Evolutionary conservation across 2,329 filamentous ascomycete genomes (phyloP).

Genomic region (Trichoderma breve): DNA sequence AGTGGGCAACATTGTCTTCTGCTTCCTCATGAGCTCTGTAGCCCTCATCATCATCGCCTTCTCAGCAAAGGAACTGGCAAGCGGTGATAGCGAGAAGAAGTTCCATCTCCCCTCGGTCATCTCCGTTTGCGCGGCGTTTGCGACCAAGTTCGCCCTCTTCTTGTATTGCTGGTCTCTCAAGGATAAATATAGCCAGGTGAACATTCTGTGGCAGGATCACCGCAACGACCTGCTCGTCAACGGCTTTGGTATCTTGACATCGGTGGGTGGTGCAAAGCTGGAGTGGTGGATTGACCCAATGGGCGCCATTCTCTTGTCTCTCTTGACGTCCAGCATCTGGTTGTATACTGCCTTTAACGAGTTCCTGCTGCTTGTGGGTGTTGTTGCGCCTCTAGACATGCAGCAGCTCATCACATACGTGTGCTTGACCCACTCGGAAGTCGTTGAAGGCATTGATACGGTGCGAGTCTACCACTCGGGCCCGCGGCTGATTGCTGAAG

Average conservation of each 20-base stretch:
- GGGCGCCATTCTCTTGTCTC: slow-evolving; percentile 80
- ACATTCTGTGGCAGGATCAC: slow-evolving; percentile 95
- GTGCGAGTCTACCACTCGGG: slow-evolving; percentile 92
- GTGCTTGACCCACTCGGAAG: slow-evolving; percentile 84
- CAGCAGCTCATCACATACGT: slow-evolving; percentile 91
- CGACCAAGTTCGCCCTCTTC: slow-evolving; percentile 79
- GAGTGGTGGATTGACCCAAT: slow-evolving; percentile 93
- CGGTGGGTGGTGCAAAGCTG: slow-evolving; percentile 84
- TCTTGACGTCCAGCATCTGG: slow-evolving; percentile 79
- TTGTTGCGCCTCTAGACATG: slow-evolving; percentile 78
- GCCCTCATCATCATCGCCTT: slow-evolving; percentile 92
- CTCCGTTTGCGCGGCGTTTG: slow-evolving; percentile 79
- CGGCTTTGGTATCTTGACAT: slow-evolving; percentile 86
- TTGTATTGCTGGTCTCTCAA: slow-evolving; percentile 89
- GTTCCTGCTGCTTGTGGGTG: slow-evolving; percentile 87
- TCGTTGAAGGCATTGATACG: slow-evolving; percentile 85
- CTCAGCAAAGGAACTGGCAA: slow-evolving; percentile 67
- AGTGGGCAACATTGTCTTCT: slow-evolving; percentile 93
- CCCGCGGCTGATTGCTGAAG: slow-evolving; percentile 85
- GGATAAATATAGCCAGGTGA: slow-evolving; percentile 86
- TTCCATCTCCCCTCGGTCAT: slow-evolving; percentile 84
- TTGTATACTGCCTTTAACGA: slow-evolving; percentile 80
- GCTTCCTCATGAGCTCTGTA: slow-evolving; percentile 91
- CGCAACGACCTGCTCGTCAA: slow-evolving; percentile 98
- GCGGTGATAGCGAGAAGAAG: slow-evolving; percentile 52